These are phyloP conservation scores for Asclepias syriaca DNA, from an alignment of 257 asterid species.

Conservation along the genomic window DNA sequence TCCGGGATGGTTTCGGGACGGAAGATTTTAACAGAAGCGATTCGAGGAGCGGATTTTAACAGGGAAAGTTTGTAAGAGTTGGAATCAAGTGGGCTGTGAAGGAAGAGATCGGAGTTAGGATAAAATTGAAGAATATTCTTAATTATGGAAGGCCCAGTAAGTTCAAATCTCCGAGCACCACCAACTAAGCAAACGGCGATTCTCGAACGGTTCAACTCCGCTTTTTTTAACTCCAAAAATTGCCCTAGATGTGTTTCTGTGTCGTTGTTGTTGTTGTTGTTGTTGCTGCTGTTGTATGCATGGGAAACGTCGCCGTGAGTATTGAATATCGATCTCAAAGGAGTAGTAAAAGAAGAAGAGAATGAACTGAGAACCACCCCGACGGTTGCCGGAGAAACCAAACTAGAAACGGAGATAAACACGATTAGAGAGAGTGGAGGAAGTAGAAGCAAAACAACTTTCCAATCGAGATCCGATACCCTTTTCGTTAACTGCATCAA, in stretches of 20 bases:
- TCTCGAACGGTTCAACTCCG: constrained; percentile 35
- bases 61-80: constrained; percentile 60
- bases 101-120: constrained; percentile 64
- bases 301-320: neutral
- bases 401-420: constrained; percentile 40
- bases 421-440: constrained; percentile 44
- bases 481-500: constrained; percentile 17
- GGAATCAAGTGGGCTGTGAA: constrained; percentile 73
- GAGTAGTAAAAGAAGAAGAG: constrained; percentile 22
- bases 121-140: constrained; percentile 55
- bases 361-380: constrained; percentile 1
- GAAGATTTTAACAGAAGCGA: constrained; percentile 64
- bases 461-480: constrained; percentile 58
- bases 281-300: neutral
- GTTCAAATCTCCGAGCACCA: constrained; percentile 95
- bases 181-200: constrained; percentile 97
- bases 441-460: constrained; percentile 44
- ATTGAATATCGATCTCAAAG: constrained; percentile 48
- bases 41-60: constrained; percentile 66
- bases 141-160: constrained; percentile 85
- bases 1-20: constrained; percentile 44
- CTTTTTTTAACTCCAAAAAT: constrained; percentile 7
- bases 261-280: no score
- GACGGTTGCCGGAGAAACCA: constrained; percentile 20
- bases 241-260: neutral